Percentiles rank a stretch among this genome's conserved stretches.
phyloP scores from a whole-genome alignment of 2,329 filamentous ascomycete genomes.

The Aaosphaeria arxii region DNA sequence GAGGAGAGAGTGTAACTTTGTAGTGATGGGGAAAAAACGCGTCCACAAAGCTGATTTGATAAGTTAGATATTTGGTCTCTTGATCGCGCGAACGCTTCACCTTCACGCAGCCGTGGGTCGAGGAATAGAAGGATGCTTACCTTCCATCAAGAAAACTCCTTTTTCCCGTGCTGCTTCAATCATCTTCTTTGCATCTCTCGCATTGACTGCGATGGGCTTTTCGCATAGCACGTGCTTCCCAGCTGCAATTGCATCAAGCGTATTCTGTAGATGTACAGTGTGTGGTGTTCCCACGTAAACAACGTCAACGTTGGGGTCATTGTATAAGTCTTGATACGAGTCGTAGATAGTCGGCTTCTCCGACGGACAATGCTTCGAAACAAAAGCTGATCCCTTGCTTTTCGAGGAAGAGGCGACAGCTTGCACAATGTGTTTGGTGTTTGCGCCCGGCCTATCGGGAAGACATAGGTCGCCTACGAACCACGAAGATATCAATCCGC shows the following conservation, averaged over 20 bases:
- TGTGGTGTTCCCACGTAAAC: constrained; percentile 83
- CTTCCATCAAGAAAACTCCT: constrained; percentile 39
- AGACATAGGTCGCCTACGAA: constrained; percentile 3
- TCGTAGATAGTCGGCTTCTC: constrained; percentile 57
- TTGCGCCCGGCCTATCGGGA: neutral
- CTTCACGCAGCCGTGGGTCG: neutral
- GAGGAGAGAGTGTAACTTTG: constrained; percentile 53
- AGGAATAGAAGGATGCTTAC: neutral
- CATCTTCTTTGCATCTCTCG: constrained; percentile 66
- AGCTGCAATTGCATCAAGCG: constrained; percentile 70
- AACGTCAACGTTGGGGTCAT: constrained; percentile 72
- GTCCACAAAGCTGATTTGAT: constrained; percentile 64
- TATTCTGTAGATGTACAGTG: constrained; percentile 83
- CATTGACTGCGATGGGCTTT: constrained; percentile 80
- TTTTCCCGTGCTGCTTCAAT: constrained; percentile 66
- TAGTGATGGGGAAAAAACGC: constrained; percentile 74
- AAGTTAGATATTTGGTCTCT: neutral
- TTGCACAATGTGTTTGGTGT: constrained; percentile 3
- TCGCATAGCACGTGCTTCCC: constrained; percentile 83
- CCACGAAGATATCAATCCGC: constrained; percentile 1
- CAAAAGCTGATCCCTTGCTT: constrained; percentile 2
- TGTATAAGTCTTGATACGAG: constrained; percentile 72
- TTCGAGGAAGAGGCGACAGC: constrained; percentile 4
- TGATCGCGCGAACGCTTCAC: too few relatives aligned
- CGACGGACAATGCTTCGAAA: neutral